Conservation (phyloP, 345 rosid species). For the Populus pruinosa region DNA sequence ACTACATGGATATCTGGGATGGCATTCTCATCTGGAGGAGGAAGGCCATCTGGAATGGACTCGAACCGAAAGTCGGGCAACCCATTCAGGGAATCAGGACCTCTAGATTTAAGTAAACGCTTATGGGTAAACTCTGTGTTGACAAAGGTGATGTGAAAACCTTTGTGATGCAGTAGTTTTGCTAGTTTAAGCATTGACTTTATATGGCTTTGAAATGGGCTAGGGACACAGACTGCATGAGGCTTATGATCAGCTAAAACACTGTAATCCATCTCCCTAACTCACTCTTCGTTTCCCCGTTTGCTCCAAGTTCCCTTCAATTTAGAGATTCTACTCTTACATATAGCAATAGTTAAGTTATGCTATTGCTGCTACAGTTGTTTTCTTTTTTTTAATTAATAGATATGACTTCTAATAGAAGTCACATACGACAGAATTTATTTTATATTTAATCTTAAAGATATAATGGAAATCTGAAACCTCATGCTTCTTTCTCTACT, state of each 20-base stretch:
- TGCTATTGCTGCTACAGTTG: too few species aligned
- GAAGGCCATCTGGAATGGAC: not conserved
- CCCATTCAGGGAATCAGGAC: not conserved
- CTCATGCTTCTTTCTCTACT: too few species aligned
- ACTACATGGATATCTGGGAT: not conserved
- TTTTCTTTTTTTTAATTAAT: too few species aligned
- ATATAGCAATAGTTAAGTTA: too few species aligned
- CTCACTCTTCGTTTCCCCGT: too few species aligned
- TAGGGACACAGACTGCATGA: constrained; percentile 3
- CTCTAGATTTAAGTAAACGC: not conserved
- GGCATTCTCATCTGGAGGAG: not conserved
- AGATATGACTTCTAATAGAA: too few species aligned
- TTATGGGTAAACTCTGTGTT: not conserved
- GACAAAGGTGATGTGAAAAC: constrained; percentile 5
- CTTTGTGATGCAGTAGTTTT: constrained; percentile 10
- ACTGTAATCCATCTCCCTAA: too few species aligned
- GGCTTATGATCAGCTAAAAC: not conserved
- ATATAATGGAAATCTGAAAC: too few species aligned
- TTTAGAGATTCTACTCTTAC: too few species aligned
- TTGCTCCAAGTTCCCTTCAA: too few species aligned
- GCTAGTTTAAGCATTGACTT: constrained; percentile 15
- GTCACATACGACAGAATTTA: too few species aligned
- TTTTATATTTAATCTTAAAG: too few species aligned
- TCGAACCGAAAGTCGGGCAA: constrained; percentile 1
- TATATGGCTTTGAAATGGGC: constrained; percentile 9